phyloP scores from a whole-genome alignment of 768 basidiomycete genomes.

The Tephrocybe rancida region DNA sequence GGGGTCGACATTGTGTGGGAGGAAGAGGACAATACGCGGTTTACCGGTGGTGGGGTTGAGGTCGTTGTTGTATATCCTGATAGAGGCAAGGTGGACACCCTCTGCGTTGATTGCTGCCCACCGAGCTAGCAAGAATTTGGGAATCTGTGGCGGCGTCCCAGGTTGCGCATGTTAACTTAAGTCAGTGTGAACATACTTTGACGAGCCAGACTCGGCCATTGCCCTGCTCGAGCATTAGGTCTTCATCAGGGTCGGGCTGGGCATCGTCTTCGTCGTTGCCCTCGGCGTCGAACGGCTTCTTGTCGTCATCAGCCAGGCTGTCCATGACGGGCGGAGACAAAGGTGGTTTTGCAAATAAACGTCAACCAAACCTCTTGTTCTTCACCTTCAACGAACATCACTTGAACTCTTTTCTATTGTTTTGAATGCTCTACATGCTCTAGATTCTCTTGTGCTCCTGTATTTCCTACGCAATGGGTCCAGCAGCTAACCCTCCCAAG shows the following conservation, averaged over 20 bases:
- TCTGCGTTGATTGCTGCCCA: slow-evolving; percentile 80
- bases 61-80: slow-evolving; percentile 72
- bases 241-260: slow-evolving; percentile 81
- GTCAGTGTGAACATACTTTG: slow-evolving; percentile 55
- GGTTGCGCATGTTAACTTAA: not conserved
- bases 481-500: too few relatives aligned
- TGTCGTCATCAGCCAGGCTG: slow-evolving; percentile 55
- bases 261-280: slow-evolving; percentile 49
- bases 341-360: not conserved
- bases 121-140: slow-evolving; percentile 82
- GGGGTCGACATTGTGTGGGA: slow-evolving; percentile 60
- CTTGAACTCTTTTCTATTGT: too few relatives aligned
- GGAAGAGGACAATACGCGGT: slow-evolving; percentile 66
- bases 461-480: too few relatives aligned
- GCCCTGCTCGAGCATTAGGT: slow-evolving; percentile 76
- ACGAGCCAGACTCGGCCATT: slow-evolving; percentile 84
- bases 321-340: slow-evolving; percentile 8
- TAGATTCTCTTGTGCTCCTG: too few relatives aligned
- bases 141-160: slow-evolving; percentile 54
- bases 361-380: too few relatives aligned
- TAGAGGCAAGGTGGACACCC: slow-evolving; percentile 79
- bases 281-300: slow-evolving; percentile 71
- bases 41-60: slow-evolving; percentile 45
- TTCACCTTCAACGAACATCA: too few relatives aligned
- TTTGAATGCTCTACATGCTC: too few relatives aligned